Conservation (phyloP, 805 yeast species). For the Yamadazyma insecticola region DNA sequence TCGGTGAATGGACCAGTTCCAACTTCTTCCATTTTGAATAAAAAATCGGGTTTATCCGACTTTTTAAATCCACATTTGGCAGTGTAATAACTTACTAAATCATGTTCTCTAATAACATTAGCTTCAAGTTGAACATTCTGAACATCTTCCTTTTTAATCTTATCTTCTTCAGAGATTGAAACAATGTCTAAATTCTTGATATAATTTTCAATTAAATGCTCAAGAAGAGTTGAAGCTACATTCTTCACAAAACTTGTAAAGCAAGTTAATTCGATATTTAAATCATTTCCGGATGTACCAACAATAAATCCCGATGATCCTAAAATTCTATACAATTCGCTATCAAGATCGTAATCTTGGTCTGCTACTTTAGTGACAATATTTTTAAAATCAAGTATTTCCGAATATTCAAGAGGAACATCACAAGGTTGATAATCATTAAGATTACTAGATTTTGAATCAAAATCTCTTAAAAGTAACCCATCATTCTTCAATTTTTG, state of each 20-base stretch:
- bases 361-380: slow-evolving; percentile 14
- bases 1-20: slow-evolving; percentile 28
- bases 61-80: slow-evolving; percentile 33
- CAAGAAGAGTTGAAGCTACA: slow-evolving; percentile 26
- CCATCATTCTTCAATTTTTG: slow-evolving; percentile 16
- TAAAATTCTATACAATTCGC: slow-evolving; percentile 18
- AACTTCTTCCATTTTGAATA: slow-evolving; percentile 10
- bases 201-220: slow-evolving; percentile 15
- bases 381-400: slow-evolving; percentile 8
- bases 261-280: slow-evolving; percentile 43
- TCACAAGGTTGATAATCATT: slow-evolving; percentile 21
- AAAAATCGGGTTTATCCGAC: slow-evolving; percentile 16
- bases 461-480: slow-evolving; percentile 22
- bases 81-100: slow-evolving; percentile 42
- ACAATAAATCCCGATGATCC: slow-evolving; percentile 19
- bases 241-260: slow-evolving; percentile 47
- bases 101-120: slow-evolving; percentile 46
- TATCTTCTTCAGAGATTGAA: slow-evolving; percentile 10
- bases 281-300: background rate
- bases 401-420: slow-evolving; percentile 19
- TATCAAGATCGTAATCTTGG: slow-evolving; percentile 15
- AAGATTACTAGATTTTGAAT: slow-evolving; percentile 13
- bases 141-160: slow-evolving; percentile 4
- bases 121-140: slow-evolving; percentile 17
- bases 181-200: slow-evolving; percentile 8